Conservation (phyloP, 192 early-diverging fungal genomes). For the Obelidium mucronatum region DNA sequence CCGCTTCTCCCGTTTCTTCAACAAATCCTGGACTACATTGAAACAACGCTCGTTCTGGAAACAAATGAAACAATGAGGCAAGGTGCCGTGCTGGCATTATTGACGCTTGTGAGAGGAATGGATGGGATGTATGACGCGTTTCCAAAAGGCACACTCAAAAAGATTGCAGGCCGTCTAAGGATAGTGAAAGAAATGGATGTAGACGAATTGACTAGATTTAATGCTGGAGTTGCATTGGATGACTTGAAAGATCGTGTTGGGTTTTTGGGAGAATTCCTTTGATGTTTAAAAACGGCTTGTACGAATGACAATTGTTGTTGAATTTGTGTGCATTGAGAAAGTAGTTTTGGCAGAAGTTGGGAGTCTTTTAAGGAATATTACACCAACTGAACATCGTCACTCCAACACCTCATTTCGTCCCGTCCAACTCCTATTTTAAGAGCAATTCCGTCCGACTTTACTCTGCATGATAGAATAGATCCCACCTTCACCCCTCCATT, state of each 20-base stretch:
- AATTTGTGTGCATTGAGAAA: background rate
- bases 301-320: background rate
- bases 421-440: constrained; percentile 2
- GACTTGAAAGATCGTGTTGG: constrained; percentile 62
- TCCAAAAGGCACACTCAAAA: constrained; percentile 64
- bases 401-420: constrained; percentile 23
- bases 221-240: constrained; percentile 73
- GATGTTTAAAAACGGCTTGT: too few species aligned
- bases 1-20: constrained; percentile 72
- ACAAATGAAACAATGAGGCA: constrained; percentile 62
- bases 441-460: constrained; percentile 9
- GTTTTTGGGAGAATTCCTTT: too few species aligned
- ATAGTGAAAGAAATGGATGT: constrained; percentile 70
- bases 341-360: too few species aligned
- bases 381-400: constrained; percentile 1
- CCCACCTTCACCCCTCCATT: background rate
- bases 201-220: constrained; percentile 74
- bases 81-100: constrained; percentile 73
- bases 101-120: constrained; percentile 76
- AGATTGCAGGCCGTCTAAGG: constrained; percentile 63
- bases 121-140: constrained; percentile 59
- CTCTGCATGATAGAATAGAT: constrained; percentile 1
- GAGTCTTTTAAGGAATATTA: too few species aligned
- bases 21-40: constrained; percentile 72
- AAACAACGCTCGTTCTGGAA: constrained; percentile 74